phyloP scores from a whole-genome alignment of 495 filamentous ascomycete species.

The Bryoglossum gracile region DNA sequence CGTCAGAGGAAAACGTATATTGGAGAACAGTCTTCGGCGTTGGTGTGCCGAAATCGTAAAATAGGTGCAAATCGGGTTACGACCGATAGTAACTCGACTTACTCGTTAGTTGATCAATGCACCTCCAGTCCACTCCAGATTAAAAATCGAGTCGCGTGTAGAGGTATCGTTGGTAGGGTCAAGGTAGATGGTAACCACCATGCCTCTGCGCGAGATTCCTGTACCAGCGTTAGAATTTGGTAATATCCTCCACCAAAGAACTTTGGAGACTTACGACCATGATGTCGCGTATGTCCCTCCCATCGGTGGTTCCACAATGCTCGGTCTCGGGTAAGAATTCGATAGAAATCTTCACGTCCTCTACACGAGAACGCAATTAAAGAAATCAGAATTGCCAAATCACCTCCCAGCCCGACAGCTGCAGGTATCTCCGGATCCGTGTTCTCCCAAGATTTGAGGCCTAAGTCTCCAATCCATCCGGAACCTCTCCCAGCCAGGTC shows the following conservation, averaged over 20 bases:
- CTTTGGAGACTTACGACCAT: constrained; percentile 17
- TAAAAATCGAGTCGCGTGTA: neutral
- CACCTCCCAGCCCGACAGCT: constrained; percentile 11
- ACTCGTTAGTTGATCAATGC: neutral
- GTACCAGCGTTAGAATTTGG: neutral
- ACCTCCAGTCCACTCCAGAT: constrained; percentile 9
- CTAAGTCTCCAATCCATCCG: constrained; percentile 13
- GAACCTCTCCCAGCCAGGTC: constrained; percentile 1
- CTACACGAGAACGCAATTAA: constrained; percentile 22
- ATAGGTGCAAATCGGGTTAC: too few species aligned
- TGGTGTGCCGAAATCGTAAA: too few species aligned
- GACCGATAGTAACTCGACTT: too few species aligned
- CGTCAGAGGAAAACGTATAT: too few species aligned
- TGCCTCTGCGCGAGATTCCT: constrained; percentile 8
- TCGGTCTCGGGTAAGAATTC: constrained; percentile 10
- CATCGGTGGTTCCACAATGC: constrained; percentile 17
- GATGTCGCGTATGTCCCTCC: constrained; percentile 6
- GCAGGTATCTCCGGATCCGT: neutral
- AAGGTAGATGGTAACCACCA: constrained; percentile 18
- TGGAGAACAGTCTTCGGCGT: too few species aligned
- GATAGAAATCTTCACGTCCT: neutral
- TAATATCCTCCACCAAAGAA: neutral
- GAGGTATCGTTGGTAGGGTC: constrained; percentile 20
- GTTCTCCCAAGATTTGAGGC: constrained; percentile 1
- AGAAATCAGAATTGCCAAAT: constrained; percentile 16